Conservation (phyloP, 1,284 basidiomycete species). For the Sporisorium graminicola region DNA sequence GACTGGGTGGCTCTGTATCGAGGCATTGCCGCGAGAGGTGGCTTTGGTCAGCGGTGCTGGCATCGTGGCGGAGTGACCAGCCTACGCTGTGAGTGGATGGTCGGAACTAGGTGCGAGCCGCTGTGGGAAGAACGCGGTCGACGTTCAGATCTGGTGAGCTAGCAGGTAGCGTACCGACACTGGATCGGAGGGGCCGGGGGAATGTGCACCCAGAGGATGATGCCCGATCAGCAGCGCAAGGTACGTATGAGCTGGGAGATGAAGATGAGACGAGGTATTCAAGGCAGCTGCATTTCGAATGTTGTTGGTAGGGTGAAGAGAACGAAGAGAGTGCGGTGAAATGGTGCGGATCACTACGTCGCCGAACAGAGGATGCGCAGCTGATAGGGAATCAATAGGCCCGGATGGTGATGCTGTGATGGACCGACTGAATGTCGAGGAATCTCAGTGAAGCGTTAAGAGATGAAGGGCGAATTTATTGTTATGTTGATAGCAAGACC, state of each 20-base stretch:
- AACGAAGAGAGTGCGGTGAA: no score
- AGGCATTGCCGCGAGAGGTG: constrained; percentile 39
- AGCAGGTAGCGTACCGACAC: not conserved
- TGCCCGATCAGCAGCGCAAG: constrained; percentile 16
- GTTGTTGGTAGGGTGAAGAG: not conserved
- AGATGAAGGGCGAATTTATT: constrained; percentile 5
- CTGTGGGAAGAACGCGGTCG: no score
- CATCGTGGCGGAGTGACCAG: constrained; percentile 15
- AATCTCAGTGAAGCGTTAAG: not conserved
- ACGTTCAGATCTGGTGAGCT: not conserved
- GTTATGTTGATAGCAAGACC: constrained; percentile 1
- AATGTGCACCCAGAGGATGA: constrained; percentile 3
- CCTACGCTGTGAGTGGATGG: not conserved
- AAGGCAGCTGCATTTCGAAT: constrained; percentile 29
- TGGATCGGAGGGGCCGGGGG: not conserved
- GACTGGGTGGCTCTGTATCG: constrained; percentile 41
- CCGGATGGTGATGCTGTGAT: not conserved
- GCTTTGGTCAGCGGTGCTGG: constrained; percentile 44
- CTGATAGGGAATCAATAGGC: no score
- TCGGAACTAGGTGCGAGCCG: not conserved
- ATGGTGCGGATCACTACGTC: not conserved
- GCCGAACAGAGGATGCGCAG: not conserved
- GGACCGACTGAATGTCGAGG: constrained; percentile 5
- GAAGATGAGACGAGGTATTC: constrained; percentile 10
- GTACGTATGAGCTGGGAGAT: constrained; percentile 6